Base-by-base conservation (phyloP, 306 rosid species). In the Trifolium pratense region DNA sequence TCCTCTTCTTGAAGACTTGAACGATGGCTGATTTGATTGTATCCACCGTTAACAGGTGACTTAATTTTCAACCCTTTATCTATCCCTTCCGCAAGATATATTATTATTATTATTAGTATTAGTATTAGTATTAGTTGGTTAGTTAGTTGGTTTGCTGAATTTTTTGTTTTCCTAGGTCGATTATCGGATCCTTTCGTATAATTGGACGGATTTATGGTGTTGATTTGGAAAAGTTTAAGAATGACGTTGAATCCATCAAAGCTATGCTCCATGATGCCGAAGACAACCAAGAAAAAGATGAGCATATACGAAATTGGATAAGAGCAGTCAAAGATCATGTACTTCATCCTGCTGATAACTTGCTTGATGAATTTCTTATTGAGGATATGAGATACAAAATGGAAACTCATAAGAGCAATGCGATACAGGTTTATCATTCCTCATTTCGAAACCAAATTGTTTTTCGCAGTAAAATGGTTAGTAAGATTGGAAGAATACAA, bases 261-360 rank as follows among this genome's bases (percentile, higher is more conserved):
- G 73, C 17, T 49, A 61, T 68, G 29, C 73, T 68, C 7, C 73
- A 31, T 29, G 73, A 68, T 68, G 73, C 61, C 3, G 73, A 68
- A 7, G 17, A 26, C 10, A 48, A 25, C 16, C 59, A 68, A 48
- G 10, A 26, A 1, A 1, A 26, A 2, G 18, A 3, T 26, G 5
- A 46, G 20, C 5, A 11, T 8, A 7, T 48, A 0, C 16, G 32
- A 29, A 4, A 4, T 7, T 48, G 61, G 61, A 49, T 49, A 4
- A 49, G 15, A 68, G 49, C 48, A 25, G 18, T 49, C 29, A 68
- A 43, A 43, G 5, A 31, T 49, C 18, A 51, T 29, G 61, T 49
- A 0, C 46, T 68, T 16, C 5, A 29, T 31, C 29, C 12, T 32
- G 45, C 61, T 4, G 63, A 57, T 42, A 18, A 66, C 14, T 66